Percentiles rank a stretch among this genome's conserved stretches.
Evolutionary conservation across 129 eudicot genomes (phyloP).

Genomic region (Smallanthus sonchifolius): DNA sequence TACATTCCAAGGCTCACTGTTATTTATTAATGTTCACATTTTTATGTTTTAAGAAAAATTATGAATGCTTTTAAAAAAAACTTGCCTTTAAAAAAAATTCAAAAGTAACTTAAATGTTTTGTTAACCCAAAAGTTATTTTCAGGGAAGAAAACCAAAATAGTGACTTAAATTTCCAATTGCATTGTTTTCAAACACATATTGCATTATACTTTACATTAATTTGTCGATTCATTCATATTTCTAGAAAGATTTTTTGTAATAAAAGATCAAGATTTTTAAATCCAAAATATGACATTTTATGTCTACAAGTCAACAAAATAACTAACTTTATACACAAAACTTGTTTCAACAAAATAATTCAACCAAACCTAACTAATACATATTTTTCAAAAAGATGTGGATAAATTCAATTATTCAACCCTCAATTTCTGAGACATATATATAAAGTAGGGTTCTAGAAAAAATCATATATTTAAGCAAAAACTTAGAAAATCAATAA

Average conservation of each 20-base stretch:
- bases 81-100: too few species aligned
- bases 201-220: not conserved
- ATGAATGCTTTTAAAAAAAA: too few species aligned
- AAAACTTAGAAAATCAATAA: too few species aligned
- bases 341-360: not conserved
- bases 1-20: slow-evolving; percentile 1
- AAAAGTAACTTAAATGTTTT: too few species aligned
- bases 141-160: not conserved
- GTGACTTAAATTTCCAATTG: not conserved
- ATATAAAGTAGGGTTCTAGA: too few species aligned
- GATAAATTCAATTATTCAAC: not conserved
- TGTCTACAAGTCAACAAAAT: not conserved
- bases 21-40: slow-evolving; percentile 7
- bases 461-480: too few species aligned
- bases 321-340: not conserved
- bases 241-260: not conserved
- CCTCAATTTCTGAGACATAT: not conserved
- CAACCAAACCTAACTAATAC: not conserved
- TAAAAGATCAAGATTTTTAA: not conserved
- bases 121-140: not conserved
- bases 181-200: not conserved
- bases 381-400: not conserved
- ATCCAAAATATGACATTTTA: not conserved
- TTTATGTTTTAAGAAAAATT: too few species aligned
- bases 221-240: not conserved